Conservation (phyloP, 768 basidiomycete genomes). For the Polyporus arcularius region DNA sequence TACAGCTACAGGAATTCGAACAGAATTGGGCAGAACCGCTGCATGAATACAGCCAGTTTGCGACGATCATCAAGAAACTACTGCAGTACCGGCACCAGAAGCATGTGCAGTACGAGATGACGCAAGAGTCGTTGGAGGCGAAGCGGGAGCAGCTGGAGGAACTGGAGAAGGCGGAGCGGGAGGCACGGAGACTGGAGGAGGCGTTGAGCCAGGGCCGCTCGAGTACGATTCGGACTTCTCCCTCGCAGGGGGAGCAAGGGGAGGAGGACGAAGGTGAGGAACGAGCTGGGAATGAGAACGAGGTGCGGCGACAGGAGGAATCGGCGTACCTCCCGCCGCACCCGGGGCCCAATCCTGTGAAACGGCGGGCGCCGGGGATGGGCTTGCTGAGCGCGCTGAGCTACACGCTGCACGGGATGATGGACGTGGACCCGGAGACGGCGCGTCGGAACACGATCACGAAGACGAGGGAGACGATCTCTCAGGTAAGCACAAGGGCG, state of each 20-base stretch:
- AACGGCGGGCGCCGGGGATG: constrained; percentile 71
- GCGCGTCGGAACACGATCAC: constrained; percentile 91
- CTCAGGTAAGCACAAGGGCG: constrained; percentile 61
- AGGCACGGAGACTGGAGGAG: constrained; percentile 85
- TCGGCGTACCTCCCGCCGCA: constrained; percentile 70
- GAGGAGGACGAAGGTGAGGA: constrained; percentile 23
- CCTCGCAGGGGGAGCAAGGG: constrained; percentile 30
- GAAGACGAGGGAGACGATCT: constrained; percentile 92
- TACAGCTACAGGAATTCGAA: constrained; percentile 89
- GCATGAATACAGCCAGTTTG: constrained; percentile 95
- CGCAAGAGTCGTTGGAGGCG: constrained; percentile 83
- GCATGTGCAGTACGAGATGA: constrained; percentile 97
- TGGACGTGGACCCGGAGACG: constrained; percentile 98
- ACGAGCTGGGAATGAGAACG: constrained; percentile 36
- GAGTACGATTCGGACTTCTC: constrained; percentile 21
- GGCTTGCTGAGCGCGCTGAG: constrained; percentile 89
- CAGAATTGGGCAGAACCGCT: constrained; percentile 94
- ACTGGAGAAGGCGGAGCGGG: constrained; percentile 89
- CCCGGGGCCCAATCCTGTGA: constrained; percentile 73
- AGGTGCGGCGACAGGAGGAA: constrained; percentile 34
- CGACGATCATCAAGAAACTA: constrained; percentile 90
- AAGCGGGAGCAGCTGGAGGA: constrained; percentile 87
- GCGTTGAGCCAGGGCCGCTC: constrained; percentile 52
- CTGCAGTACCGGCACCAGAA: constrained; percentile 96
- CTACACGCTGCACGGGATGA: constrained; percentile 96